Conservation (phyloP, 257 asterid species). For the Nicotiana undulata region DNA sequence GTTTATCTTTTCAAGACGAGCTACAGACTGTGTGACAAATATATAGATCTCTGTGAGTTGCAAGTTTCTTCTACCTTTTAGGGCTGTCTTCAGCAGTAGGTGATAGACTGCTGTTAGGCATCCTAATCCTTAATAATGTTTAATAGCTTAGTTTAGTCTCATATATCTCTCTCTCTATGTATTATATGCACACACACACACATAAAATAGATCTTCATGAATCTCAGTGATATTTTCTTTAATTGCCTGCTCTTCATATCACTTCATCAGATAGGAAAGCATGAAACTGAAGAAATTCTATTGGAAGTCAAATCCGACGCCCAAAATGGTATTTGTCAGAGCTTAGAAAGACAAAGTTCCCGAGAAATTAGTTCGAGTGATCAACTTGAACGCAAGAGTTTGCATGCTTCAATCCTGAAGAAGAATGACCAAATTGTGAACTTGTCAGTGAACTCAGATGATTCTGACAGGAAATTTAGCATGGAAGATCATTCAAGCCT, state of each 20-base stretch:
- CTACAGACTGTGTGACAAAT: too few species aligned
- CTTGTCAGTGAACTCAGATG: slow-evolving; percentile 21
- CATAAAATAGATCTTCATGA: not conserved
- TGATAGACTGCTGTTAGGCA: not conserved
- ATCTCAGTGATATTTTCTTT: not conserved
- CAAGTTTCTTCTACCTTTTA: not conserved
- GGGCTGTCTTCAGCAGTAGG: not conserved
- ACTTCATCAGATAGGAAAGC: slow-evolving; percentile 41
- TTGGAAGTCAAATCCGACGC: slow-evolving; percentile 24
- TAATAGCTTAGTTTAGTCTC: not conserved
- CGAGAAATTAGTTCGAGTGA: slow-evolving; percentile 26
- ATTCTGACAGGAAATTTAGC: slow-evolving; percentile 29
- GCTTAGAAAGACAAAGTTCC: slow-evolving; percentile 28
- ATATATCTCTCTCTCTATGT: too few species aligned
- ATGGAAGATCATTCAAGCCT: slow-evolving; percentile 31
- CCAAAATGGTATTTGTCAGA: slow-evolving; percentile 29
- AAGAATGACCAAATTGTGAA: slow-evolving; percentile 36
- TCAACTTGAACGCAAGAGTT: slow-evolving; percentile 33
- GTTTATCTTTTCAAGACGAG: too few species aligned
- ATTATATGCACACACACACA: too few species aligned
- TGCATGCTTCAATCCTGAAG: slow-evolving; percentile 13
- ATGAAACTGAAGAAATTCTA: slow-evolving; percentile 29
- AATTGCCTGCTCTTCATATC: slow-evolving; percentile 3
- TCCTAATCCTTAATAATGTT: not conserved
- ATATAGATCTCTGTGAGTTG: too few species aligned